These are phyloP conservation scores for Aspergillus costaricaensis DNA, from an alignment of 2,329 filamentous ascomycete species.

Conservation along the genomic window DNA sequence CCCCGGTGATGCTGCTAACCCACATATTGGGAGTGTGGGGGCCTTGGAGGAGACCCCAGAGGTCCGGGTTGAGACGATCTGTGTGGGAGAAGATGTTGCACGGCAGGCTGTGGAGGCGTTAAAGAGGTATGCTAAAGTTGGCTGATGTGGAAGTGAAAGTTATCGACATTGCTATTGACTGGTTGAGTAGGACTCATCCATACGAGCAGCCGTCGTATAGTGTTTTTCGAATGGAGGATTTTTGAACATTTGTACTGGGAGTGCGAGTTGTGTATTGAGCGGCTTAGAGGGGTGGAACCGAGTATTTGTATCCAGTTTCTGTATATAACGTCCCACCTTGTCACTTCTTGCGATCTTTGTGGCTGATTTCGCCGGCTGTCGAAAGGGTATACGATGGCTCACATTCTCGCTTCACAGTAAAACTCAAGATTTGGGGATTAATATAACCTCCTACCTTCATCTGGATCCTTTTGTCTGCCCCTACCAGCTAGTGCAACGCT, in stretches of 20 bases:
- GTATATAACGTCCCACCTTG: too few species aligned
- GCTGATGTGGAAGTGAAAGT: neutral
- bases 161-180: neutral
- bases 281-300: neutral
- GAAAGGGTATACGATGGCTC: too few species aligned
- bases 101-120: constrained; percentile 19
- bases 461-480: too few species aligned
- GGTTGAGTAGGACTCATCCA: constrained; percentile 12
- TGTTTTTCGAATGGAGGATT: constrained; percentile 16
- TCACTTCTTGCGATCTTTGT: too few species aligned
- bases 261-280: too few species aligned
- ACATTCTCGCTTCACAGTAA: too few species aligned
- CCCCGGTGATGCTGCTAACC: constrained; percentile 16
- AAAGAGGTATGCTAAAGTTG: constrained; percentile 15
- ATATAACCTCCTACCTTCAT: too few species aligned
- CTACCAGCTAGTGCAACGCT: too few species aligned
- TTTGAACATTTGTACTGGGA: neutral
- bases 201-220: constrained; percentile 16
- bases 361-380: too few species aligned
- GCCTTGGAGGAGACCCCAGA: constrained; percentile 17
- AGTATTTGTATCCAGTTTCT: too few species aligned
- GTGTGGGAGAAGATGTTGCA: constrained; percentile 16
- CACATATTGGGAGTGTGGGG: constrained; percentile 16
- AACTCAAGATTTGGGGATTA: too few species aligned
- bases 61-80: constrained; percentile 19